Conservation (phyloP, 805 yeast genomes). For the Komagataella pastoris region DNA sequence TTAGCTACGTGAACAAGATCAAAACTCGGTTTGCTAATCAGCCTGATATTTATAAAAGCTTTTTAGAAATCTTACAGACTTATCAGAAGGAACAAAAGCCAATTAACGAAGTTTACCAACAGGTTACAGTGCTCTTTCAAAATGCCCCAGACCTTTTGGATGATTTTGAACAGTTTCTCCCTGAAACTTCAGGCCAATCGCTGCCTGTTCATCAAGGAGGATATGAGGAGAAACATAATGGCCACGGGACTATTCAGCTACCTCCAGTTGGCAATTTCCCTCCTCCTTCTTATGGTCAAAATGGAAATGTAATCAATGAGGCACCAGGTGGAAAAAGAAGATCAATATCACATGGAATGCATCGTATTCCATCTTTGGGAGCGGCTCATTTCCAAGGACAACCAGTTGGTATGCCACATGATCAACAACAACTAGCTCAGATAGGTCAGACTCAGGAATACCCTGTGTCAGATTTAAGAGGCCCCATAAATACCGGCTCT, state of each 20-base stretch:
- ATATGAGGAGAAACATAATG: conserved; percentile 5
- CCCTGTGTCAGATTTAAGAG: conserved; percentile 34
- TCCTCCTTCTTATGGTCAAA: conserved; percentile 34
- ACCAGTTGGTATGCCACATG: not conserved
- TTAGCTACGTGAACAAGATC: conserved; percentile 89
- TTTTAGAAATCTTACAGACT: conserved; percentile 88
- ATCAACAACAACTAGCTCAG: conserved; percentile 5
- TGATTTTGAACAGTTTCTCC: conserved; percentile 90
- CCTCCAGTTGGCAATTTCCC: conserved; percentile 89
- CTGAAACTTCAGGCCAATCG: conserved; percentile 51
- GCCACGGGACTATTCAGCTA: conserved; percentile 30
- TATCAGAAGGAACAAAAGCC: conserved; percentile 95
- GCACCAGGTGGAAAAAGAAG: conserved; percentile 11
- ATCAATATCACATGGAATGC: conserved; percentile 6
- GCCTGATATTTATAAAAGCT: conserved; percentile 92
- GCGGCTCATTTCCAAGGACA: not conserved
- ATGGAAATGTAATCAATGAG: not conserved
- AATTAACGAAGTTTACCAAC: conserved; percentile 88
- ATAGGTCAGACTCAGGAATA: conserved; percentile 13
- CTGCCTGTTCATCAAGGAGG: conserved; percentile 13
- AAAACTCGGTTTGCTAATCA: conserved; percentile 87
- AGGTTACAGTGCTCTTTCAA: conserved; percentile 77
- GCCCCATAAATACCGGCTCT: conserved; percentile 20
- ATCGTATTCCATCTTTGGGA: conserved; percentile 5
- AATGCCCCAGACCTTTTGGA: conserved; percentile 91